Conservation (phyloP, 192 early-diverging fungal species). For the Coemansia sp. region DNA sequence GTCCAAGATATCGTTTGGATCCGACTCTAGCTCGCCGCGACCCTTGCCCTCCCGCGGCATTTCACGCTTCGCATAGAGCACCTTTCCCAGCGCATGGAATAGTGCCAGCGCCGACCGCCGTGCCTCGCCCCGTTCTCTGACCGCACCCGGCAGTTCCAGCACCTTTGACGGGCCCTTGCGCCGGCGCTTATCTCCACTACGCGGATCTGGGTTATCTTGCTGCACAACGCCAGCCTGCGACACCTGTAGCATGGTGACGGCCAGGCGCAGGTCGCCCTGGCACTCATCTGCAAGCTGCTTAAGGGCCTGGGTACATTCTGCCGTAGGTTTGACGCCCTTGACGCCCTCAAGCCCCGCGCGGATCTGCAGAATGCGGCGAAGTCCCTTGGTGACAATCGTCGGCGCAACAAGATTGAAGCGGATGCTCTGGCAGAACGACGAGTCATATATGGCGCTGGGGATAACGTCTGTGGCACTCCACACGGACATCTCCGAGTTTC, state of each 20-base stretch:
- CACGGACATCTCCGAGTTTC: conserved; percentile 3
- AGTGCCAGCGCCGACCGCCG: conserved; percentile 43
- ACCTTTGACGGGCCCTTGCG: too few relatives aligned
- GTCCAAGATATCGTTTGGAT: conserved; percentile 43
- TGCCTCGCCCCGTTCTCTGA: conserved; percentile 1
- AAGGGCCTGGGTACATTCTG: conserved; percentile 8
- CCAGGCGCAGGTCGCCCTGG: conserved; percentile 55
- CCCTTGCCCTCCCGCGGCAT: neutral
- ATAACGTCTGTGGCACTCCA: conserved; percentile 32
- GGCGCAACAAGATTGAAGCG: conserved; percentile 61
- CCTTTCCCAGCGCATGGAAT: conserved; percentile 61
- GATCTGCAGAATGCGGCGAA: conserved; percentile 42
- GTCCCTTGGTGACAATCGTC: conserved; percentile 56
- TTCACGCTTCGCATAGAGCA: conserved; percentile 54
- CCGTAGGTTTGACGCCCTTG: conserved; percentile 1
- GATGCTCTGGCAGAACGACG: conserved; percentile 23
- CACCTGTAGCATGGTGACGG: conserved; percentile 55
- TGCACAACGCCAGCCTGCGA: neutral
- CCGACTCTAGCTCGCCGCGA: conserved; percentile 22
- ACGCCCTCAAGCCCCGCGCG: neutral
- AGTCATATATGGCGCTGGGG: conserved; percentile 17
- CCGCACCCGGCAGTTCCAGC: too few relatives aligned
- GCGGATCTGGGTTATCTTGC: neutral
- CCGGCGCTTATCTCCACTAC: too few relatives aligned
- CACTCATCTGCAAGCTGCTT: conserved; percentile 45